phyloP scores from a whole-genome alignment of 768 basidiomycete genomes.

The Russula emetica region DNA sequence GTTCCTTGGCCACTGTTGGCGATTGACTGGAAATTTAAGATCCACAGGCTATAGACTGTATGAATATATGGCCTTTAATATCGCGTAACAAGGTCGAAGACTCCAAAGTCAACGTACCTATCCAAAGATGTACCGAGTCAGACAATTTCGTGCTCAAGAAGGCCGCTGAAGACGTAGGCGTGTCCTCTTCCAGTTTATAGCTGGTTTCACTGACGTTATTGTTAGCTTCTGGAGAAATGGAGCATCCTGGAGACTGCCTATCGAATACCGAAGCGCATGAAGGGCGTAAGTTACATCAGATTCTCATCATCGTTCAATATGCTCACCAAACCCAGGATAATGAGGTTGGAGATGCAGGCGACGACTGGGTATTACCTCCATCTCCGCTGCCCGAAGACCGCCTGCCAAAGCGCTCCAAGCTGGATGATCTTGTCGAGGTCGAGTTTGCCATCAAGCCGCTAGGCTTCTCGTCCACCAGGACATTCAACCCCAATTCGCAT shows the following conservation, averaged over 20 bases:
- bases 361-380: constrained; percentile 3
- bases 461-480: constrained; percentile 21
- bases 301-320: not conserved
- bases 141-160: constrained; percentile 54
- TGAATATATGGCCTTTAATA: constrained; percentile 75
- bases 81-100: constrained; percentile 92
- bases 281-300: constrained; percentile 35
- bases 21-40: not conserved
- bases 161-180: constrained; percentile 58
- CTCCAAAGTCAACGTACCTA: constrained; percentile 54
- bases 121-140: constrained; percentile 50
- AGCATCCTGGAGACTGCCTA: constrained; percentile 68
- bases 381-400: constrained; percentile 26
- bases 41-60: constrained; percentile 57
- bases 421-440: constrained; percentile 24
- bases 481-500: not conserved
- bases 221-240: constrained; percentile 78
- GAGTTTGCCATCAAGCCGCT: constrained; percentile 31
- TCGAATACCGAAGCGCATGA: constrained; percentile 76
- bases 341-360: constrained; percentile 27
- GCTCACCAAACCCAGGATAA: constrained; percentile 28
- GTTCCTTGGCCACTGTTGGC: constrained; percentile 31
- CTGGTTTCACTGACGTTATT: not conserved
- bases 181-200: not conserved
- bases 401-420: constrained; percentile 28